These are phyloP conservation scores for Lecanicillium sp. DNA, from an alignment of 2,329 filamentous ascomycete species.

Conservation along the genomic window DNA sequence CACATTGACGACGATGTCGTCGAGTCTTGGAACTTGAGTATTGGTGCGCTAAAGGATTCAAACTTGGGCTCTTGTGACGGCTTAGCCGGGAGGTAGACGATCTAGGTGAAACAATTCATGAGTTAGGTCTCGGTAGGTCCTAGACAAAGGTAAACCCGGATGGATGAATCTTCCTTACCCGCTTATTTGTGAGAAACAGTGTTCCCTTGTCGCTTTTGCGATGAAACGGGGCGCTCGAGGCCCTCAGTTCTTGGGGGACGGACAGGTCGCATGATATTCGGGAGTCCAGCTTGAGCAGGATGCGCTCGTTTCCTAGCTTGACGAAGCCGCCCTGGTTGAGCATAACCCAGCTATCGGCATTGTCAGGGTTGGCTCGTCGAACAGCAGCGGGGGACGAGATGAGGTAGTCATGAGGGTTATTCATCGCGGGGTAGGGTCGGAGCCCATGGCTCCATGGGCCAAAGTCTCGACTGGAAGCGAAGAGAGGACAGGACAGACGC, in stretches of 20 bases:
- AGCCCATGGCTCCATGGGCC: slow-evolving; percentile 23
- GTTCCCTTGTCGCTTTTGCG: slow-evolving; percentile 68
- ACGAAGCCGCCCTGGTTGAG: slow-evolving; percentile 73
- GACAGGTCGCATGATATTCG: slow-evolving; percentile 72
- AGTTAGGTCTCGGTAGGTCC: slow-evolving; percentile 9
- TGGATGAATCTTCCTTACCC: slow-evolving; percentile 46
- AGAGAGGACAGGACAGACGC: slow-evolving; percentile 5
- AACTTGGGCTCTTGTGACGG: slow-evolving; percentile 54
- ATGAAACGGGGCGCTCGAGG: slow-evolving; percentile 55
- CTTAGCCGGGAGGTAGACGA: slow-evolving; percentile 77
- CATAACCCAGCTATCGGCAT: slow-evolving; percentile 77
- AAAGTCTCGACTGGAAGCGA: slow-evolving; percentile 8
- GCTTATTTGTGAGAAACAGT: slow-evolving; percentile 76
- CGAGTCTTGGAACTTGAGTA: slow-evolving; percentile 80
- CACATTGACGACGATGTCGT: slow-evolving; percentile 75
- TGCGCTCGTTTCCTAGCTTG: slow-evolving; percentile 74
- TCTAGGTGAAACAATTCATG: slow-evolving; percentile 35
- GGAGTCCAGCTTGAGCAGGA: slow-evolving; percentile 71
- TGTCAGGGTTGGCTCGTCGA: slow-evolving; percentile 41
- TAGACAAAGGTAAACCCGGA: too few relatives aligned
- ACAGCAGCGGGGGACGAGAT: slow-evolving; percentile 26
- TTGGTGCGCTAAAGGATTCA: slow-evolving; percentile 82
- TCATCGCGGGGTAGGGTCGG: slow-evolving; percentile 27
- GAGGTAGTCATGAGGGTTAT: slow-evolving; percentile 34
- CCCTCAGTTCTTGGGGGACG: slow-evolving; percentile 55